Evolutionary conservation across 257 asterid genomes (phyloP).

Genomic region (Capsicum rhomboideum): DNA sequence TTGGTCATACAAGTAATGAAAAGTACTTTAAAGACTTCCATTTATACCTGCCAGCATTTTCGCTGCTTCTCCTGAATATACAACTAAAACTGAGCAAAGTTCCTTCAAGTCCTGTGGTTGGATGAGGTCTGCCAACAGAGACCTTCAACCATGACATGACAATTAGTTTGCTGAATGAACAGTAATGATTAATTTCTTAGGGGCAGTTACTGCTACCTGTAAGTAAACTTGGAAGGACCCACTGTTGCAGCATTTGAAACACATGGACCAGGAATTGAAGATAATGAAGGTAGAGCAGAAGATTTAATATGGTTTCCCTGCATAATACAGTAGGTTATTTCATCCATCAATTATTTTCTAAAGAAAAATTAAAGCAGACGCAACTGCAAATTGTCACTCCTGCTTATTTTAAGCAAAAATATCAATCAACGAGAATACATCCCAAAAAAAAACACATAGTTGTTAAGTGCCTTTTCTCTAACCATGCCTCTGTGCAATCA

Average conservation of each 20-base stretch:
- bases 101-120: slow-evolving; percentile 93
- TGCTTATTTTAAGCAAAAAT: neutral
- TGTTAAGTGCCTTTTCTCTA: neutral
- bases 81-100: slow-evolving; percentile 92
- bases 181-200: neutral
- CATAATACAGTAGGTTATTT: neutral
- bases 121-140: slow-evolving; percentile 88
- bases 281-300: slow-evolving; percentile 39
- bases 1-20: neutral
- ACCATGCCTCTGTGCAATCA: neutral
- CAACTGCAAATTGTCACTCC: neutral
- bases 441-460: neutral
- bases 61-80: slow-evolving; percentile 82
- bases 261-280: slow-evolving; percentile 48
- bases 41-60: slow-evolving; percentile 74
- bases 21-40: neutral
- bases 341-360: neutral
- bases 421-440: neutral
- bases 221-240: slow-evolving; percentile 80
- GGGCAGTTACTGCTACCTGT: slow-evolving; percentile 48
- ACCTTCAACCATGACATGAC: slow-evolving; percentile 40
- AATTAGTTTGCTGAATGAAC: slow-evolving; percentile 32
- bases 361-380: neutral
- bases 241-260: slow-evolving; percentile 46
- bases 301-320: slow-evolving; percentile 62